These are phyloP conservation scores for Parafenestella ontariensis DNA, from an alignment of 2,329 filamentous ascomycete species.

Conservation along the genomic window DNA sequence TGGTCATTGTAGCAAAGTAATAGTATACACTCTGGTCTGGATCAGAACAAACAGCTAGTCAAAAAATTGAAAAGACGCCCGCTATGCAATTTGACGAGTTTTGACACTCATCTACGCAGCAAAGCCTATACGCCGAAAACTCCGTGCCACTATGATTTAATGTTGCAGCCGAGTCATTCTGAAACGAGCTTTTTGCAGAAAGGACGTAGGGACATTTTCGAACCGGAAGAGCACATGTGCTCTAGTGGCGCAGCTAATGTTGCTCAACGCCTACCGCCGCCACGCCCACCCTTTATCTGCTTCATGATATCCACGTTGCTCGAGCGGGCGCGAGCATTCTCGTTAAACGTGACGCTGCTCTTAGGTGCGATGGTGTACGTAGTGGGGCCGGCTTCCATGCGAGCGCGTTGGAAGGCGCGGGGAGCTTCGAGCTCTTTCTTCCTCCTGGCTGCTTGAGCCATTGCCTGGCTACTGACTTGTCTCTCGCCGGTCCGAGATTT, in stretches of 20 bases:
- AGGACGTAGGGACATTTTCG: too few relatives aligned
- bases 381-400: slow-evolving; percentile 64
- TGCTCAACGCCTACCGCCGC: slow-evolving; percentile 32
- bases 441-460: slow-evolving; percentile 41
- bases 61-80: background rate
- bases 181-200: too few relatives aligned
- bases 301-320: slow-evolving; percentile 42
- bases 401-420: slow-evolving; percentile 63
- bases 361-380: slow-evolving; percentile 70
- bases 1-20: background rate
- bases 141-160: background rate
- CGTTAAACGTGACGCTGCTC: slow-evolving; percentile 55
- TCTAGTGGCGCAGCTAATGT: background rate
- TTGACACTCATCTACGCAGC: background rate
- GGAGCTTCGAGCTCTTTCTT: slow-evolving; percentile 61
- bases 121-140: background rate
- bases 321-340: slow-evolving; percentile 31
- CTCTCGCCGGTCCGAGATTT: slow-evolving; percentile 10
- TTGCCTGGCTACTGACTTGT: slow-evolving; percentile 44
- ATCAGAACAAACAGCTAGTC: background rate
- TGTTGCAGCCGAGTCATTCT: too few relatives aligned
- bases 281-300: slow-evolving; percentile 36
- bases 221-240: too few relatives aligned
- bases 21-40: background rate
- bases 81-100: background rate